These are phyloP conservation scores for Byssochlamys sp. DNA, from an alignment of 2,329 filamentous ascomycete genomes.

Conservation along the genomic window DNA sequence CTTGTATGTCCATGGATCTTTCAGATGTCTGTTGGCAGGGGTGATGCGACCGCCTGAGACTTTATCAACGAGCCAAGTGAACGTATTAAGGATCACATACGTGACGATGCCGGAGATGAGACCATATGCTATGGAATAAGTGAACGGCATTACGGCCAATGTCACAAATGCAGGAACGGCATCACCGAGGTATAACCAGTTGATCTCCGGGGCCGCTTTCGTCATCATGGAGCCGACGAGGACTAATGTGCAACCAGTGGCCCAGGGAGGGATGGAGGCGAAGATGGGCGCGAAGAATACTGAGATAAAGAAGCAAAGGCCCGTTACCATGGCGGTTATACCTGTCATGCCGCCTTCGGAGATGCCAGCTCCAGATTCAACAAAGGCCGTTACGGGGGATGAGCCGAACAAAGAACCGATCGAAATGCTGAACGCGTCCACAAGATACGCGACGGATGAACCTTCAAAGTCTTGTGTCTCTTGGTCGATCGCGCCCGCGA, in stretches of 20 bases:
- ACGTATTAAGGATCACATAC: slow-evolving; percentile 66
- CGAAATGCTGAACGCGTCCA: slow-evolving; percentile 70
- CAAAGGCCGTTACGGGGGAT: slow-evolving; percentile 75
- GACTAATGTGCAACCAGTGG: slow-evolving; percentile 77
- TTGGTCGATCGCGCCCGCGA: slow-evolving; percentile 69
- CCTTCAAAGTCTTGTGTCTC: slow-evolving; percentile 80
- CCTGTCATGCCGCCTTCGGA: slow-evolving; percentile 79
- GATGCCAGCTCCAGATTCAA: slow-evolving; percentile 83
- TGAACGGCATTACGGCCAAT: slow-evolving; percentile 79
- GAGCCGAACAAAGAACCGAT: slow-evolving; percentile 69
- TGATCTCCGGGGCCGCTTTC: slow-evolving; percentile 67
- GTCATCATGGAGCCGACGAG: slow-evolving; percentile 86
- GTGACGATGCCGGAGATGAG: slow-evolving; percentile 70
- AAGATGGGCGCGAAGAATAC: slow-evolving; percentile 88
- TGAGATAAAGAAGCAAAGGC: slow-evolving; percentile 74
- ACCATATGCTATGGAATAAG: slow-evolving; percentile 78
- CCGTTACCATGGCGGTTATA: slow-evolving; percentile 68
- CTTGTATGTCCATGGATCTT: slow-evolving; percentile 72
- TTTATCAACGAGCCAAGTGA: slow-evolving; percentile 60
- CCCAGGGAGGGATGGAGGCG: slow-evolving; percentile 80
- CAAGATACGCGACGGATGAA: slow-evolving; percentile 71
- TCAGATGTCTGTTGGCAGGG: slow-evolving; percentile 64
- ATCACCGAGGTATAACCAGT: slow-evolving; percentile 79
- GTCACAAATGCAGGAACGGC: slow-evolving; percentile 76
- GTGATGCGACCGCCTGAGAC: slow-evolving; percentile 59